phyloP scores from a whole-genome alignment of 192 early-diverging fungal species.

The Entomortierella lignicola region DNA sequence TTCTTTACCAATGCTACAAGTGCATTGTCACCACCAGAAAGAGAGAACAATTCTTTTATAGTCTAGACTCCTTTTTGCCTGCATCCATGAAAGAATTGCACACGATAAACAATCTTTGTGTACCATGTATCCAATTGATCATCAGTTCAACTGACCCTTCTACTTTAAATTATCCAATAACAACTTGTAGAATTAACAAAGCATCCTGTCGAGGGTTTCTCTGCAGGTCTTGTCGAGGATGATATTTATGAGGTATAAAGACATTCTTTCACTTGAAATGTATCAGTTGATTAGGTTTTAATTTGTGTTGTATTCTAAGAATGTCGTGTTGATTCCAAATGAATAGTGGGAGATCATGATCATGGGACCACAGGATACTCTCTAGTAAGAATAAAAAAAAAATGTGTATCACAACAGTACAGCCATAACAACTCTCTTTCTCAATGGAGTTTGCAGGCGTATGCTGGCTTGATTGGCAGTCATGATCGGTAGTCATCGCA shows the following conservation, averaged over 20 bases:
- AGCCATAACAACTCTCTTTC: background rate
- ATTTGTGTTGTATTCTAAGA: no score
- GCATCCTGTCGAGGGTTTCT: conserved; percentile 83
- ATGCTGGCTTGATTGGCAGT: no score
- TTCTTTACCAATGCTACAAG: no score
- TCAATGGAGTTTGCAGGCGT: no score
- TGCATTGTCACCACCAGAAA: no score
- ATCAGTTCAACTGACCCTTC: no score
- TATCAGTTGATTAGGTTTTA: background rate
- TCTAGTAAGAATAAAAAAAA: conserved; percentile 71
- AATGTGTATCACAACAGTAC: background rate
- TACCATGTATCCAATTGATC: no score
- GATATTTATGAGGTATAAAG: conserved; percentile 86
- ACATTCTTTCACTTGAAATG: background rate
- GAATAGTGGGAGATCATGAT: conserved; percentile 90
- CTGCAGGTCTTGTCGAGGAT: conserved; percentile 90
- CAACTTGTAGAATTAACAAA: conserved; percentile 77
- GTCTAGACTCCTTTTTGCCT: no score
- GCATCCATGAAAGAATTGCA: no score
- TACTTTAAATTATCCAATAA: background rate
- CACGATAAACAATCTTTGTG: no score
- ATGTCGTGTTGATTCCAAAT: background rate
- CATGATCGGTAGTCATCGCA: no score
- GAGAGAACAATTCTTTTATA: no score
- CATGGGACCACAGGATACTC: conserved; percentile 87